These are phyloP conservation scores for Russula virescens DNA, from an alignment of 768 basidiomycete genomes.

Conservation along the genomic window DNA sequence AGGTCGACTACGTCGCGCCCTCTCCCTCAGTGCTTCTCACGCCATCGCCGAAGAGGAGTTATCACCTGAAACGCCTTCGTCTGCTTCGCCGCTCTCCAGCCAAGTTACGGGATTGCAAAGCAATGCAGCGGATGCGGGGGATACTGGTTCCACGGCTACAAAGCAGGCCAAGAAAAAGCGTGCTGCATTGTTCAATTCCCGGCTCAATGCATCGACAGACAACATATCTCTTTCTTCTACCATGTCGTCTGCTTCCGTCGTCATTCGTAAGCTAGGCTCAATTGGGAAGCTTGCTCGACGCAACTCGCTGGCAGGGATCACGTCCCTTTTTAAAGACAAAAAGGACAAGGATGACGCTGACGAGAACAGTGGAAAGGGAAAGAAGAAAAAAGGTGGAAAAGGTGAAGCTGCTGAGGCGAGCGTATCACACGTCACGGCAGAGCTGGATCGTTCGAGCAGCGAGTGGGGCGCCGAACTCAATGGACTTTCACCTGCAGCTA, in stretches of 20 bases:
- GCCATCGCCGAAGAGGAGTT: slow-evolving; percentile 52
- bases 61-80: slow-evolving; percentile 35
- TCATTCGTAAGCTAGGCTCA: slow-evolving; percentile 91
- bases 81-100: slow-evolving; percentile 7
- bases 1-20: slow-evolving; percentile 65
- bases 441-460: slow-evolving; percentile 71
- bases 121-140: slow-evolving; percentile 29
- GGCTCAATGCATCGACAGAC: slow-evolving; percentile 83
- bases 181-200: slow-evolving; percentile 75
- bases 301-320: slow-evolving; percentile 87
- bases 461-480: slow-evolving; percentile 49
- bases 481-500: slow-evolving; percentile 85
- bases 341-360: slow-evolving; percentile 42
- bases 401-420: slow-evolving; percentile 59
- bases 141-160: slow-evolving; percentile 30
- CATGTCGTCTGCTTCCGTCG: slow-evolving; percentile 90
- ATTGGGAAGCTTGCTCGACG: slow-evolving; percentile 85
- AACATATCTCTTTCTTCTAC: slow-evolving; percentile 95
- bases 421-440: slow-evolving; percentile 78
- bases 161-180: slow-evolving; percentile 59
- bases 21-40: slow-evolving; percentile 56
- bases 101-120: slow-evolving; percentile 21
- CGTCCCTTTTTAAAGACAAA: slow-evolving; percentile 90
- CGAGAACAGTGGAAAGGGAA: slow-evolving; percentile 35
- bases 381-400: slow-evolving; percentile 52